Evolutionary conservation across 768 basidiomycete species (phyloP), one percentile per base, ranked within the genome.

Genomic region (Chalciporus chontae): DNA sequence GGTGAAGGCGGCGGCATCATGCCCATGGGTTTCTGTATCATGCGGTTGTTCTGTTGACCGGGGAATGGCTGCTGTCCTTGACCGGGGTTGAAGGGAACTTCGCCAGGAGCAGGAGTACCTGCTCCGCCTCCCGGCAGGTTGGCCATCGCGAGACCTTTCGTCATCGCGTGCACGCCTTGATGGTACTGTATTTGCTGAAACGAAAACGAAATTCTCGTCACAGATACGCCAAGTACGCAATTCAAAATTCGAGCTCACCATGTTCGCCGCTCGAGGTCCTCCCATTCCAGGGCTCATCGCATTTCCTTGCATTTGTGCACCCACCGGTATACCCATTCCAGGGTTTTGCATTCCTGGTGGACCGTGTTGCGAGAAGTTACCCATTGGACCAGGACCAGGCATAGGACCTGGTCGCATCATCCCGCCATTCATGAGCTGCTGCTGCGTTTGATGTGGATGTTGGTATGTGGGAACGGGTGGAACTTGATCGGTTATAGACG

Each of bases 1-100:
- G 81, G 78, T 5, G 80, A 80, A 5, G 79, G 80, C 0, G 79
- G 79, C n/a, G 62, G 58, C 64, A 73, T 70, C 77, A 78, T 80
- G 14, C 62, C 65, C 69, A 72, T 74, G 1, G 70, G 61, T 45
- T 72, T 50, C 55, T 61, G 71, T 21, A 53, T 69, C 56, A 59
- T 34, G 48, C 61, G 58, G 53, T 51, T 51, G 66, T 66, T 52
- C 68, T 67, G 60, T 18, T 69, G 45, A 48, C 70, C 52, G 56
- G 67, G 50, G 43, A 72, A 72, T 10, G 65, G 62, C n/a, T 55
- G 57, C 43, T 70, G 70, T 17, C 66, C 66, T 47, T 51, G 69
- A 13, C 61, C 70, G 1, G 47, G 53, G 55, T 62, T 61, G 59
- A 79, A 79, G 24, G 72, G 56, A 34, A 74, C 70, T 45, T 77